Evolutionary conservation across 306 rosid species (phyloP), one percentile per base, ranked within the genome.

Genomic region (Vigna radiata): DNA sequence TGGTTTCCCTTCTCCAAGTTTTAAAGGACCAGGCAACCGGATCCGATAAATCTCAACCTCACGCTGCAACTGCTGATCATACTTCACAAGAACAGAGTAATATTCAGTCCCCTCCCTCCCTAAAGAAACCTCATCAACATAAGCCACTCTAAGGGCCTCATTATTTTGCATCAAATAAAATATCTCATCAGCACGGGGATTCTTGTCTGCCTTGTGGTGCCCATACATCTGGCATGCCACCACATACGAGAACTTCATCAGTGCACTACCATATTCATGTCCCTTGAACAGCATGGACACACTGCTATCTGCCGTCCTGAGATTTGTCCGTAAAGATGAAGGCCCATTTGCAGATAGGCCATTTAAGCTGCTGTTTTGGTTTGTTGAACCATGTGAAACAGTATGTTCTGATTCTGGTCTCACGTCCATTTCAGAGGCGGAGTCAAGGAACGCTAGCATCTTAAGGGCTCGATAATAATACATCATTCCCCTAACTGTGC

Each of bases 401-500:
- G 85, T 70, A 71, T 77, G 86, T 41, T 68, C 86, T 8, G 96
- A 72, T 72, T 84, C 96, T 79, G 47, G 62, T 63, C 81, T 82
- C 68, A 91, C 72, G 53, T 89, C 98, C 86, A 79, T 49, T 85
- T 94, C 98, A 58, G 94, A 87, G 52, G 98, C 97, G 64, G 80
- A 41, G 82, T 94, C 98, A 73, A 94, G 97, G 86, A 91, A 94
- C 41, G 96, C 61, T 69, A 94, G 96, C 98, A 89, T 86, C 84
- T 89, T 65, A 25, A 94, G 97, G 65, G 98, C 98, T 66, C 91
- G 89, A 79, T 89, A 88, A 73, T 94, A 89, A 79, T 94, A 94
- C 98, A 94, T 94, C 98, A 91, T 94, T 74, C 98, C 98, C 72
- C 97, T 86, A 29, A 94, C 93, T 37, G 98, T 94, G 64, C 97